These are phyloP conservation scores for Taiozyma onychis DNA, from an alignment of 1,139 yeast genomes.

Conservation along the genomic window DNA sequence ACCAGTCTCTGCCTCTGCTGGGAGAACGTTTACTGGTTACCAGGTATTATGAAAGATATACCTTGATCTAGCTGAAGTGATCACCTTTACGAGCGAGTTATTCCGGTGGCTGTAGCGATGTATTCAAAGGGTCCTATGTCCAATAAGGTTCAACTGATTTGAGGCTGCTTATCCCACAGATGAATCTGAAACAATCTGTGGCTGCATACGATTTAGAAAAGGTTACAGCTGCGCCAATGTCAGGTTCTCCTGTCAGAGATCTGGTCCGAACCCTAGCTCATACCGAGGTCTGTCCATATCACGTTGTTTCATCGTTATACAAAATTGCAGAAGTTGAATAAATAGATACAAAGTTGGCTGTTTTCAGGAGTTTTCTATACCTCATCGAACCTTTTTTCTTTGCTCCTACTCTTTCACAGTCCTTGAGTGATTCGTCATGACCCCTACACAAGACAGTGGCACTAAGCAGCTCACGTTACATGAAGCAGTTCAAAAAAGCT, in stretches of 20 bases:
- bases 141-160: neutral
- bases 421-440: neutral
- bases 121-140: neutral
- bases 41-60: too few relatives aligned
- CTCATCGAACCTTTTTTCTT: neutral
- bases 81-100: neutral
- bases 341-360: neutral
- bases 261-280: neutral
- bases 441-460: neutral
- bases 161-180: neutral
- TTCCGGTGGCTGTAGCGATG: neutral
- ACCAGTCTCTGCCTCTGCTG: neutral
- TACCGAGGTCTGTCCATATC: neutral
- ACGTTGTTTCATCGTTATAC: neutral
- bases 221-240: too few relatives aligned
- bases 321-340: neutral
- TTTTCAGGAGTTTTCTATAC: neutral
- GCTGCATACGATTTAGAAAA: neutral
- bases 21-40: neutral
- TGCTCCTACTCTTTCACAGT: neutral
- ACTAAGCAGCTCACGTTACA: constrained; percentile 29
- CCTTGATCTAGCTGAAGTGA: neutral
- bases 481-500: constrained; percentile 37
- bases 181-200: neutral
- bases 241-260: too few relatives aligned